Conservation (phyloP, 495 filamentous ascomycete genomes). For the Alectoria sarmentosa region DNA sequence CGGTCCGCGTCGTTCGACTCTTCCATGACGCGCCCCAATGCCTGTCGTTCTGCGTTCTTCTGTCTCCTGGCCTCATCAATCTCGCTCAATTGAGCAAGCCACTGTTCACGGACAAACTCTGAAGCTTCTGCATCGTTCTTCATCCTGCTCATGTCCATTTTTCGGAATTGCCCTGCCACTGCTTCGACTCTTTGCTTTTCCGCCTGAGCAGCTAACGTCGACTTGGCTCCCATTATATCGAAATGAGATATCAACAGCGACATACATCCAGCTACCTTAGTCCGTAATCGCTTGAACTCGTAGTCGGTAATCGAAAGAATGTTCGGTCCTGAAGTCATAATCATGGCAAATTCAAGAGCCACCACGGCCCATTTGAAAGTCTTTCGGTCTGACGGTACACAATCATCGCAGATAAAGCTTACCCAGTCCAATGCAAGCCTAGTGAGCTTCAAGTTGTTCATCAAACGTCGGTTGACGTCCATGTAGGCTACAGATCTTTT, state of each 20-base stretch:
- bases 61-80: slow-evolving; percentile 74
- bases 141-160: slow-evolving; percentile 67
- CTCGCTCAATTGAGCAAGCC: slow-evolving; percentile 58
- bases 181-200: slow-evolving; percentile 71
- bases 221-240: slow-evolving; percentile 96
- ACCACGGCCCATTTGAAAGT: slow-evolving; percentile 96
- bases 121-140: slow-evolving; percentile 81
- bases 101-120: slow-evolving; percentile 62
- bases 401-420: slow-evolving; percentile 95
- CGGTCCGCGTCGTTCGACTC: slow-evolving; percentile 92
- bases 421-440: slow-evolving; percentile 94
- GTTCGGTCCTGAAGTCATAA: slow-evolving; percentile 87
- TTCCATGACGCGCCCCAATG: slow-evolving; percentile 83
- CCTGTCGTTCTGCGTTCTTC: slow-evolving; percentile 79
- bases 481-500: slow-evolving; percentile 89
- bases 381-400: slow-evolving; percentile 85
- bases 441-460: slow-evolving; percentile 94
- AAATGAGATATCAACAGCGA: slow-evolving; percentile 95
- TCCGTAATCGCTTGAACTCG: slow-evolving; percentile 72
- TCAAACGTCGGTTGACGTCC: slow-evolving; percentile 83
- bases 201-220: slow-evolving; percentile 82
- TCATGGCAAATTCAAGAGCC: slow-evolving; percentile 93
- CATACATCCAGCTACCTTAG: slow-evolving; percentile 96
- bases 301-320: slow-evolving; percentile 79
- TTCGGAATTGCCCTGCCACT: slow-evolving; percentile 62